Evolutionary conservation across 345 rosid genomes (phyloP).

Genomic region (Rhizophora mangle): DNA sequence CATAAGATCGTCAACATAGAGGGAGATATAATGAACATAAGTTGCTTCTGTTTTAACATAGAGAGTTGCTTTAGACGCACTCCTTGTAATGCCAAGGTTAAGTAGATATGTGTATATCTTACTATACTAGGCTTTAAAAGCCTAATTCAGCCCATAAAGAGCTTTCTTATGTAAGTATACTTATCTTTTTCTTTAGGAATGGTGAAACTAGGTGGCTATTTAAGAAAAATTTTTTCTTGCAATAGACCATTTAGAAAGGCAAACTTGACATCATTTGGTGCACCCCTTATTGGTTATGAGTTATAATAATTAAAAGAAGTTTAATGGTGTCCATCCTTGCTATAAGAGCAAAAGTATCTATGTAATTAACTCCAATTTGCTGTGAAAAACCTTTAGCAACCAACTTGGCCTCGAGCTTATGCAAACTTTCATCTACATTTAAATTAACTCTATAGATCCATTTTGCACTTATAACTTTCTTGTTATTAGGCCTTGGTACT

Average conservation of each 20-base stretch:
- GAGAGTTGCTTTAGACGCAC: not conserved
- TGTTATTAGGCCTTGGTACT: not conserved
- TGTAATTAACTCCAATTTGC: not conserved
- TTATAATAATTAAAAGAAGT: too few relatives aligned
- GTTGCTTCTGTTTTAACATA: not conserved
- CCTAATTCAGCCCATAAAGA: not conserved
- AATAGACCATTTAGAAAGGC: not conserved
- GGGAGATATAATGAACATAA: not conserved
- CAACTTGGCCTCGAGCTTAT: too few relatives aligned
- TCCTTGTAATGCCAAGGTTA: not conserved
- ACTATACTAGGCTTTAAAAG: not conserved
- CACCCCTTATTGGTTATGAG: not conserved
- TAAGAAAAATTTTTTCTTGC: not conserved
- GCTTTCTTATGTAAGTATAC: not conserved
- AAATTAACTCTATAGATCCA: too few relatives aligned
- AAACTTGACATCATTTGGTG: not conserved
- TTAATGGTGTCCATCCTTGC: not conserved
- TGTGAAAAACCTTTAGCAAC: not conserved
- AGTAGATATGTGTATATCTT: not conserved
- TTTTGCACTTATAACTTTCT: too few relatives aligned
- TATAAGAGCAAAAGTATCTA: not conserved
- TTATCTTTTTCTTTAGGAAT: not conserved
- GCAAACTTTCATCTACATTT: not conserved
- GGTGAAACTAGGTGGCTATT: not conserved
- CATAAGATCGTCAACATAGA: not conserved